Base-by-base conservation (phyloP, 2,329 filamentous ascomycete genomes). In the Leptosphaerulina australis region DNA sequence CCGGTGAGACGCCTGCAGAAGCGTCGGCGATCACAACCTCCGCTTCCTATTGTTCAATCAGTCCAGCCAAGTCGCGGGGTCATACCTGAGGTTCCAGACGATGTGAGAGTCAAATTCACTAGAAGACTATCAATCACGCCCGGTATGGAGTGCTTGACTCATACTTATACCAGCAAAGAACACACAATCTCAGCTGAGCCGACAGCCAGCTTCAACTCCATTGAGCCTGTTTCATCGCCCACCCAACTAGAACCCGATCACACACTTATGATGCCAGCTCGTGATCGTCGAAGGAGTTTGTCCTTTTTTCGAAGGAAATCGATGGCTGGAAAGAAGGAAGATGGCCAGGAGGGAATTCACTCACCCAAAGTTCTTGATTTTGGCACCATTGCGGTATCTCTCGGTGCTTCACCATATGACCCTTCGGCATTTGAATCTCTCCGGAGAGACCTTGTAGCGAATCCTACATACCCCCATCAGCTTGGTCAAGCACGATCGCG, bases 391-490 rank as follows among this genome's bases (percentile, higher is more conserved):
- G 72, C 73, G 4, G 60, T 69, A 9, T 66, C 74, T 4, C 66
- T 79, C 0, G 77, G 77, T 17, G 56, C 62, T 15, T 76, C 73
- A 9, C 74, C 76, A 4, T 79, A 78, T 51, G 76, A 78, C 44
- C 67, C 73, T 28, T 73, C 76, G 12, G 72, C 68, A 55, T 44
- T 59, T 26, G 34, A 43, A 5, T 45, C 55, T 9, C 56, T 48
- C n/a, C 52, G 37, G 18, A 59, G 37, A 21, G 55, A 61, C 38
- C 44, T 45, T 8, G 49, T 64, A 6, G 55, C 59, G 6, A 55
- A 62, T 7, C 65, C 69, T 12, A 67, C 64, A 8, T 67, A 74
- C 51, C 68, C 72, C 11, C 65, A 74, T 44, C 72, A 73, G 44
- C 55, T 73, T 12, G 67, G 70, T 20, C 58, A 53, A 18, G 52